A percentile compares a stretch with the other conserved stretches of the same genome.
Evolutionary conservation across 257 asterid genomes (phyloP).

Genomic region (Nicotiana paniculata): DNA sequence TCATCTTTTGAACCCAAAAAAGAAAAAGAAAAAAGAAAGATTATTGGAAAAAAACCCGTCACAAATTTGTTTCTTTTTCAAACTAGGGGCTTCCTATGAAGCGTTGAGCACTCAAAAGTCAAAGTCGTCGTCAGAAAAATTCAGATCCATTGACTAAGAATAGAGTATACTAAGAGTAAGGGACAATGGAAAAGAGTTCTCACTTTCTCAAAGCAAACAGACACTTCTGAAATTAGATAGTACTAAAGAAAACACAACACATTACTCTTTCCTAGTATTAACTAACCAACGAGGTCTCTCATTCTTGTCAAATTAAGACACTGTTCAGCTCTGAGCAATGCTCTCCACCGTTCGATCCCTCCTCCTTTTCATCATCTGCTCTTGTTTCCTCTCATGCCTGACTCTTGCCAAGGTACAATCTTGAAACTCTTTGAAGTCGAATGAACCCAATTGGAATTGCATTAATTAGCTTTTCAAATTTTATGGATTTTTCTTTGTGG

Average conservation of each 20-base stretch:
- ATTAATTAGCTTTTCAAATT: background rate
- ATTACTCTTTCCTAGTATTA: background rate
- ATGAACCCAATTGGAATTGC: too few species aligned
- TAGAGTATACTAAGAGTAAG: background rate
- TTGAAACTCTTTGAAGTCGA: background rate
- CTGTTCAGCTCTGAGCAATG: background rate
- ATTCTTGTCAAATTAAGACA: background rate
- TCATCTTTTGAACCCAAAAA: too few species aligned
- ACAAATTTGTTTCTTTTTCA: too few species aligned
- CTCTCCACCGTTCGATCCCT: background rate
- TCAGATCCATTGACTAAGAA: background rate
- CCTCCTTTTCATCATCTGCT: background rate
- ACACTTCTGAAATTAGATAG: too few species aligned
- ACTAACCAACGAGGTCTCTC: background rate
- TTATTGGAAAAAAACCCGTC: too few species aligned
- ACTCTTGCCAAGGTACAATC: conserved; percentile 6
- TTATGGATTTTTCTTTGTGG: background rate
- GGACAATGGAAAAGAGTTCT: background rate
- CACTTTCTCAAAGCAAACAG: background rate
- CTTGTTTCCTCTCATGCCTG: background rate
- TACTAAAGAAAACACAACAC: background rate
- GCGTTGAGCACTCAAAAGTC: background rate
- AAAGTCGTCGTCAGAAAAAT: background rate
- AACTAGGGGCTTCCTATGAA: too few species aligned
- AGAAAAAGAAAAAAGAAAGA: too few species aligned